A percentile compares a stretch with the other conserved stretches of the same genome.
Conservation (phyloP, 805 yeast genomes). For the Metschnikowia amazonensis region DNA sequence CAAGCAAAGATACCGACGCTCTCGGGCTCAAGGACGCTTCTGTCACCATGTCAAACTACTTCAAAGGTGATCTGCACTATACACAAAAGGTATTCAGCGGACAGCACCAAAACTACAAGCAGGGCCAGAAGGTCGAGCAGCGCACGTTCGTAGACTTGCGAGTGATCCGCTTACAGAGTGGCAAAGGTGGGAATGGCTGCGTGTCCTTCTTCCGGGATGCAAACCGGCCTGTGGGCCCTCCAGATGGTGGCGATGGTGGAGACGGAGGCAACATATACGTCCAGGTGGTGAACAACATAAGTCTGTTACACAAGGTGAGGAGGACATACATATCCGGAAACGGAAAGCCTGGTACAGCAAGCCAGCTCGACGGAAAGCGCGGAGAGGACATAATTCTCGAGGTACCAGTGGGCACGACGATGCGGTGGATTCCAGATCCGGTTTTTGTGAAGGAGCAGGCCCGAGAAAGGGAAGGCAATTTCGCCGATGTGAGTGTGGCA, state of each 20-base stretch:
- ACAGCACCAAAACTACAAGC: conserved; percentile 23
- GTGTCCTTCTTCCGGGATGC: conserved; percentile 87
- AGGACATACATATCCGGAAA: conserved; percentile 66
- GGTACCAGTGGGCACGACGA: conserved; percentile 88
- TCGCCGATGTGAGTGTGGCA: conserved; percentile 13
- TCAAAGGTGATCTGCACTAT: conserved; percentile 39
- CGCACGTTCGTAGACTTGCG: conserved; percentile 46
- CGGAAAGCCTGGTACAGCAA: conserved; percentile 69
- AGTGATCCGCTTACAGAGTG: conserved; percentile 64
- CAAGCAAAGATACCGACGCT: conserved; percentile 9
- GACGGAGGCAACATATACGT: conserved; percentile 84
- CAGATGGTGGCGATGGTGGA: conserved; percentile 99
- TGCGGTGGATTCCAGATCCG: conserved; percentile 83
- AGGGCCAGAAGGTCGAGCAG: conserved; percentile 34
- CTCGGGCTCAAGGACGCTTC: conserved; percentile 13
- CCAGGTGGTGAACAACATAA: conserved; percentile 69
- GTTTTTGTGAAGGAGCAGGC: conserved; percentile 34
- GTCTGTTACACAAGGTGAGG: conserved; percentile 66
- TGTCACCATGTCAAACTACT: conserved; percentile 32
- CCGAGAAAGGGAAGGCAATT: conserved; percentile 19
- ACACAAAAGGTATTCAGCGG: conserved; percentile 36
- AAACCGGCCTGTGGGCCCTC: conserved; percentile 82
- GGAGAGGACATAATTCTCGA: conserved; percentile 78
- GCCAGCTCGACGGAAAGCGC: conserved; percentile 80
- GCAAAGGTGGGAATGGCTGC: conserved; percentile 85